Conservation (phyloP, 2,329 filamentous ascomycete genomes). For the Diaporthe sp. region DNA sequence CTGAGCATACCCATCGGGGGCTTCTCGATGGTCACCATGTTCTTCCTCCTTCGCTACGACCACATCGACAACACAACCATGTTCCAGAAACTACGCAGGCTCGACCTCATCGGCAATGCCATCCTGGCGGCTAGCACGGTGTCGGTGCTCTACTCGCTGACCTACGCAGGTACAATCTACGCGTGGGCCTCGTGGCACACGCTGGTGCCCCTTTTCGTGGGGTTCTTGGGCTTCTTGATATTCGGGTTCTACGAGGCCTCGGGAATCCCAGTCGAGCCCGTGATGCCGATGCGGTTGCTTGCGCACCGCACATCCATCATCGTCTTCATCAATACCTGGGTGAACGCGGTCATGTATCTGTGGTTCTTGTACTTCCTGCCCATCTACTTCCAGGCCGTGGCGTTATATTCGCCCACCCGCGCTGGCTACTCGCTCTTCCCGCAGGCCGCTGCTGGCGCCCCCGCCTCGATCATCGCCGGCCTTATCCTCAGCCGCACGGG, state of each 20-base stretch:
- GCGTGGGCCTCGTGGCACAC: slow-evolving; percentile 14
- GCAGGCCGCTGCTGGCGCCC: slow-evolving; percentile 33
- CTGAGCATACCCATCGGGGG: slow-evolving; percentile 43
- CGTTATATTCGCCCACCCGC: slow-evolving; percentile 39
- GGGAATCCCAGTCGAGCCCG: slow-evolving; percentile 39
- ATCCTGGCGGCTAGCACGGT: background rate
- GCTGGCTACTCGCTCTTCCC: slow-evolving; percentile 40
- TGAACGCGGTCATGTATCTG: slow-evolving; percentile 46
- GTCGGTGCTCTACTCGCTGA: slow-evolving; percentile 12
- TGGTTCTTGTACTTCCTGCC: slow-evolving; percentile 50
- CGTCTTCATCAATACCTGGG: slow-evolving; percentile 45
- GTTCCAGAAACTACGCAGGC: background rate
- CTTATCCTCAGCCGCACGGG: slow-evolving; percentile 38
- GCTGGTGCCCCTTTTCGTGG: slow-evolving; percentile 38
- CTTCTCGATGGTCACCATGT: slow-evolving; percentile 8
- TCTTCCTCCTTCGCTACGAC: slow-evolving; percentile 47
- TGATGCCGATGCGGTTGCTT: slow-evolving; percentile 55
- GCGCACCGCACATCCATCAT: slow-evolving; percentile 48
- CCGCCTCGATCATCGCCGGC: slow-evolving; percentile 26
- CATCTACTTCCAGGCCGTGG: slow-evolving; percentile 53
- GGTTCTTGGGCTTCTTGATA: slow-evolving; percentile 46
- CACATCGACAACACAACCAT: background rate
- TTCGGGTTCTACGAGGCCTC: slow-evolving; percentile 47
- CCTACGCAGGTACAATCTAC: slow-evolving; percentile 2
- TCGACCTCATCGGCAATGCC: slow-evolving; percentile 9